Evolutionary conservation across 2,329 filamentous ascomycete species (phyloP).

Genomic region (Trichoderma guizhouense): DNA sequence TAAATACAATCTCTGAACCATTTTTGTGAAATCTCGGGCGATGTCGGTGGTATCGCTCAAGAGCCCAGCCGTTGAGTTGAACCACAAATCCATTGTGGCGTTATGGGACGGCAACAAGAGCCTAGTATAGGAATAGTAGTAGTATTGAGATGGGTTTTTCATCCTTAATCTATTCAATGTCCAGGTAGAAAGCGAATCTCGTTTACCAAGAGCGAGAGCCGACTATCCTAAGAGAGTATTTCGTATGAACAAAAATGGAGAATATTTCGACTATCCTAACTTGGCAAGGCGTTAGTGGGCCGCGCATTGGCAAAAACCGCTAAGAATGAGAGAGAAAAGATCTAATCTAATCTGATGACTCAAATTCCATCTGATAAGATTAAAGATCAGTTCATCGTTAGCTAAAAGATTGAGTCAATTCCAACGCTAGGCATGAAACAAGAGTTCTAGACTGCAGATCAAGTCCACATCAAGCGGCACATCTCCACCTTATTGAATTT

Average conservation of each 20-base stretch:
- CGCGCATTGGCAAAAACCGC: not conserved
- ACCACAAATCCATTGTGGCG: not conserved
- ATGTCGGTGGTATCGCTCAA: not conserved
- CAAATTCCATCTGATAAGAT: constrained; percentile 13
- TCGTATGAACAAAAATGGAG: not conserved
- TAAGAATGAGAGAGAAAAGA: not conserved
- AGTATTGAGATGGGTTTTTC: not conserved
- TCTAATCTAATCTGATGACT: constrained; percentile 15
- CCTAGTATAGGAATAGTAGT: not conserved
- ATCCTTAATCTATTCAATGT: not conserved
- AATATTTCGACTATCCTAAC: not conserved
- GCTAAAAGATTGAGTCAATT: not conserved
- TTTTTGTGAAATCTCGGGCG: not conserved
- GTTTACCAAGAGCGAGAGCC: not conserved
- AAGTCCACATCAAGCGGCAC: not conserved
- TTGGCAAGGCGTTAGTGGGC: not conserved
- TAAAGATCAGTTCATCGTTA: constrained; percentile 7
- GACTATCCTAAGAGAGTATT: not conserved
- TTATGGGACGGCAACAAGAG: not conserved
- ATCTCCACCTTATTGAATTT: not conserved
- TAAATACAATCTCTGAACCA: not conserved
- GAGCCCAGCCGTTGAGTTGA: not conserved
- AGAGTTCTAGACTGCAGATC: constrained; percentile 4
- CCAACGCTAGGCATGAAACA: not conserved
- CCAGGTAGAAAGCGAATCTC: not conserved